Evolutionary conservation across 306 rosid genomes (phyloP).

Genomic region (Begonia fuchsioides): DNA sequence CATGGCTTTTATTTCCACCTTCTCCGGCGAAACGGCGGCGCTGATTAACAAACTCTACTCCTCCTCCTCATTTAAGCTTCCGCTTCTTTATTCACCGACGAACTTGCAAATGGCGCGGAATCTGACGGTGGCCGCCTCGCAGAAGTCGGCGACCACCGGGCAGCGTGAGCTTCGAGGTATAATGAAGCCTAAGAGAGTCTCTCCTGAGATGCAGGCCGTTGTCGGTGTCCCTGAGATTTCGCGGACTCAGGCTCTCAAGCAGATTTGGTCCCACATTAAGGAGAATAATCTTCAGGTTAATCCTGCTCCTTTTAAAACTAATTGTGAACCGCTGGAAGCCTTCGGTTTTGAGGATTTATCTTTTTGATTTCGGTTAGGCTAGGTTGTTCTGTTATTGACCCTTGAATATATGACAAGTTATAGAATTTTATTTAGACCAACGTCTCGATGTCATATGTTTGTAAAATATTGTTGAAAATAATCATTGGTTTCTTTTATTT

Average conservation of each 20-base stretch:
- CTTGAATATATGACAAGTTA: not conserved
- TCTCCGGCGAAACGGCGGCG: slow-evolving; percentile 28
- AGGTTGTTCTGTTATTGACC: not conserved
- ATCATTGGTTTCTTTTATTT: too few species aligned
- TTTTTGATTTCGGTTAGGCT: not conserved
- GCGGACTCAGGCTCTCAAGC: slow-evolving; percentile 83
- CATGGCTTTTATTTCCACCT: slow-evolving; percentile 41
- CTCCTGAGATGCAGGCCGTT: slow-evolving; percentile 84
- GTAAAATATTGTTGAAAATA: too few species aligned
- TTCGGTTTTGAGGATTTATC: not conserved
- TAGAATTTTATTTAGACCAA: not conserved
- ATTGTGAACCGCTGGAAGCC: too few species aligned
- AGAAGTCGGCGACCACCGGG: slow-evolving; percentile 37
- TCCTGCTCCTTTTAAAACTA: not conserved
- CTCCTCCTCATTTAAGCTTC: slow-evolving; percentile 10
- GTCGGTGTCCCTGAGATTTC: slow-evolving; percentile 74
- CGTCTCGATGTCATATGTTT: not conserved
- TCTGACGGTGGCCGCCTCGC: slow-evolving; percentile 31
- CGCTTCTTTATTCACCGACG: slow-evolving; percentile 7
- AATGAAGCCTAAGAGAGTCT: slow-evolving; percentile 56
- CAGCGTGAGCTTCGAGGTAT: slow-evolving; percentile 51
- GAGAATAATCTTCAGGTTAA: slow-evolving; percentile 85
- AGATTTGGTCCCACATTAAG: slow-evolving; percentile 92
- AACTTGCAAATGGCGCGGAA: slow-evolving; percentile 25
- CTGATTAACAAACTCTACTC: not conserved